Percentiles rank a stretch among this genome's conserved stretches.
Conservation (phyloP, 2,329 filamentous ascomycete species). For the Fusarium annulatum region DNA sequence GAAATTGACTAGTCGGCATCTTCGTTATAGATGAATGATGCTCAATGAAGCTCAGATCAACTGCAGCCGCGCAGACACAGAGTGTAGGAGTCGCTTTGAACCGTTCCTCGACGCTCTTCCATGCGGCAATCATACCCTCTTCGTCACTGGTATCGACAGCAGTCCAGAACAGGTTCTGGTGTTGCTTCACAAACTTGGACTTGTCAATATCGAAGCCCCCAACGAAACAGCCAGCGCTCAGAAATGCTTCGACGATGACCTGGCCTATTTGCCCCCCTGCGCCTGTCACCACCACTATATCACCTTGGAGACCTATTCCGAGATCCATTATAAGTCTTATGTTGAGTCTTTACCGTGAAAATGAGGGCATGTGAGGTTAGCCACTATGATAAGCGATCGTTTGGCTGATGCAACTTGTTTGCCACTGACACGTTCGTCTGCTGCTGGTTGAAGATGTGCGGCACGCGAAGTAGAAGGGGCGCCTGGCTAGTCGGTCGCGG, state of each 20-base stretch:
- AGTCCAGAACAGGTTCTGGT: neutral
- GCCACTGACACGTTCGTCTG: neutral
- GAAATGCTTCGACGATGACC: neutral
- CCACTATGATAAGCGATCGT: fast-evolving
- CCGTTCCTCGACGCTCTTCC: neutral
- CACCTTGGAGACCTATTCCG: fast-evolving
- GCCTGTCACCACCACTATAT: neutral
- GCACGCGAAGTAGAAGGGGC: fast-evolving
- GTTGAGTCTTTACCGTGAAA: neutral
- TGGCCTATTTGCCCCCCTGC: neutral
- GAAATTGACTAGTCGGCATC: neutral
- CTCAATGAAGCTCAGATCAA: neutral
- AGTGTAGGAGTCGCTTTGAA: fast-evolving
- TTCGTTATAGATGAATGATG: neutral
- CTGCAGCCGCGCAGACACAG: neutral
- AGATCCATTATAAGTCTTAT: neutral
- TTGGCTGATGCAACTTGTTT: neutral
- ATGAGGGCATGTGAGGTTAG: fast-evolving
- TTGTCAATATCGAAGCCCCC: neutral
- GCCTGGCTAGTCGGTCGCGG: neutral
- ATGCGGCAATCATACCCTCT: fast-evolving
- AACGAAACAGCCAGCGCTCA: neutral
- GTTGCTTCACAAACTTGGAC: neutral
- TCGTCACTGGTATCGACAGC: neutral
- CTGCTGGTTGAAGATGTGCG: fast-evolving